A percentile compares a stretch with the other conserved stretches of the same genome.
Conservation (phyloP, 1,139 yeast genomes). For the Barnettozyma hawaiiensis region DNA sequence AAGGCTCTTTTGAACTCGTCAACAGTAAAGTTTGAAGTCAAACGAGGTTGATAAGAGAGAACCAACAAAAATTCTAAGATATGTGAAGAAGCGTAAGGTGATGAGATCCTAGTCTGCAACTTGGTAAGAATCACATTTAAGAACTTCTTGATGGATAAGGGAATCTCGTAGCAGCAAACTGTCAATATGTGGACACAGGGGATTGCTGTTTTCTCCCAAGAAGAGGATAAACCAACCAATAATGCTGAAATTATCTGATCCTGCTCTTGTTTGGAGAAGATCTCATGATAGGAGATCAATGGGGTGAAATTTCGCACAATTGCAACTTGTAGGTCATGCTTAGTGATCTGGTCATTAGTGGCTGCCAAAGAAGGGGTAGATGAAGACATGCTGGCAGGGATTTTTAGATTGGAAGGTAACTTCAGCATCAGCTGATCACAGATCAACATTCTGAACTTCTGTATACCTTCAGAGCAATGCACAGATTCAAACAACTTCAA, state of each 20-base stretch:
- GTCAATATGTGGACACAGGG: conserved; percentile 75
- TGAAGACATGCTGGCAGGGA: conserved; percentile 30
- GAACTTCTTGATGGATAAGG: conserved; percentile 64
- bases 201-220: conserved; percentile 76
- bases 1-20: conserved; percentile 78
- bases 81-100: conserved; percentile 63
- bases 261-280: conserved; percentile 56
- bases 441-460: conserved; percentile 41
- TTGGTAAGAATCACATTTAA: conserved; percentile 60
- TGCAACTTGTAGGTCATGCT: conserved; percentile 63
- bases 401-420: conserved; percentile 39
- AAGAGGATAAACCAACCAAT: conserved; percentile 55
- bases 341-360: conserved; percentile 34
- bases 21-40: conserved; percentile 66
- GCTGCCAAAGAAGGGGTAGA: background rate
- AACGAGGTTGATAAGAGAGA: conserved; percentile 57
- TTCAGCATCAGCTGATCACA: conserved; percentile 58
- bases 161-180: conserved; percentile 76
- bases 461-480: conserved; percentile 38
- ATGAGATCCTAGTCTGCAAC: conserved; percentile 70
- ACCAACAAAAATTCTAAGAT: conserved; percentile 70
- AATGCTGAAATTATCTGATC: conserved; percentile 65
- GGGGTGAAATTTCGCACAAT: conserved; percentile 62
- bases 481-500: conserved; percentile 43
- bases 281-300: conserved; percentile 58